A percentile compares a stretch with the other conserved stretches of the same genome.
These are phyloP conservation scores for Calocybe indica DNA, from an alignment of 768 basidiomycete species.

Conservation along the genomic window DNA sequence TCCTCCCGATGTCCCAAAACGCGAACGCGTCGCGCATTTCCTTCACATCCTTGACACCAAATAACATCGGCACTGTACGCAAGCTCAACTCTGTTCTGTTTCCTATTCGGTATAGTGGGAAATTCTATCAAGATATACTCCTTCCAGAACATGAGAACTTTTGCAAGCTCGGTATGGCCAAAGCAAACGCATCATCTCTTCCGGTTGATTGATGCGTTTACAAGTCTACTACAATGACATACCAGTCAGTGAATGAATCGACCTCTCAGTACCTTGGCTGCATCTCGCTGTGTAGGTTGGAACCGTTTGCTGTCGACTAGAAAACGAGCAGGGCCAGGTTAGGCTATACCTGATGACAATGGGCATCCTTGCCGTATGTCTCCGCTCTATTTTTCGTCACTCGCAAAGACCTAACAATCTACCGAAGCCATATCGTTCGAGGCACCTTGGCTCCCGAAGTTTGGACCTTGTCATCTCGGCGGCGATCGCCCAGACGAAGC, in stretches of 20 bases:
- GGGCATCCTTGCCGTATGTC: slow-evolving; percentile 80
- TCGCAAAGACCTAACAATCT: slow-evolving; percentile 5
- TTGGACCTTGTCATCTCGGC: slow-evolving; percentile 63
- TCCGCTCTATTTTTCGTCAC: slow-evolving; percentile 2
- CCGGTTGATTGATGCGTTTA: slow-evolving; percentile 5
- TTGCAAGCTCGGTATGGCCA: slow-evolving; percentile 72
- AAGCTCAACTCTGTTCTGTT: slow-evolving; percentile 74
- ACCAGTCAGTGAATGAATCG: slow-evolving; percentile 32
- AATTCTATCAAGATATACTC: slow-evolving; percentile 80
- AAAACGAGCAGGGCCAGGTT: slow-evolving; percentile 51
- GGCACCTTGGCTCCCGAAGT: slow-evolving; percentile 67
- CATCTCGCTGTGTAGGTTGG: slow-evolving; percentile 47
- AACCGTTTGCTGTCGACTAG: slow-evolving; percentile 80
- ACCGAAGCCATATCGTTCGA: slow-evolving; percentile 76
- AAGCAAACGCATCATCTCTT: slow-evolving; percentile 13
- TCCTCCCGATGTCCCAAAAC: too few relatives aligned
- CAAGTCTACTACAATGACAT: slow-evolving; percentile 92
- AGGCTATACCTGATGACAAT: slow-evolving; percentile 86
- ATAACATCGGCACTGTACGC: slow-evolving; percentile 79
- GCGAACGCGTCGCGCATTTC: slow-evolving; percentile 39
- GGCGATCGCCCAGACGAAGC: slow-evolving; percentile 51
- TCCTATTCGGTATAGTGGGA: slow-evolving; percentile 84
- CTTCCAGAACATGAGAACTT: slow-evolving; percentile 76
- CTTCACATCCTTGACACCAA: slow-evolving; percentile 68
- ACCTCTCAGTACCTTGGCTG: background rate